Conservation (phyloP, 495 filamentous ascomycete species). For the Lentithecium fluviatile region DNA sequence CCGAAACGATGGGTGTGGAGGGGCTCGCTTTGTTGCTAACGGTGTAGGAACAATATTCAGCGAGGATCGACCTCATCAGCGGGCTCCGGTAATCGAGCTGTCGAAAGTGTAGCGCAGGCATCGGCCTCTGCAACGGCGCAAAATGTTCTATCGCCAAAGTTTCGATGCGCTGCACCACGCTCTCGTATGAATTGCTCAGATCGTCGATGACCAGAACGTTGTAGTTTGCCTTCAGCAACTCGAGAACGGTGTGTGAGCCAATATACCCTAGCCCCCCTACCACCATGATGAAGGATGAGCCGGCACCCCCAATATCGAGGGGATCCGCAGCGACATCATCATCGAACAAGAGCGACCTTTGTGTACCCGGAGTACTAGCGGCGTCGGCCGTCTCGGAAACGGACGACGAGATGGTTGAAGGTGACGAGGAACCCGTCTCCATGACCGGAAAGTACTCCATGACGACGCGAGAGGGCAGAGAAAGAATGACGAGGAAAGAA, state of each 20-base stretch:
- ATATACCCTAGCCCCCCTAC: slow-evolving; percentile 68
- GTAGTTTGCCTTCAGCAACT: slow-evolving; percentile 60
- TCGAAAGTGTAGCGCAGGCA: slow-evolving; percentile 57
- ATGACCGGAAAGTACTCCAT: slow-evolving; percentile 27
- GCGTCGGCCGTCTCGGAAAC: slow-evolving; percentile 18
- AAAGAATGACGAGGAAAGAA: slow-evolving; percentile 20
- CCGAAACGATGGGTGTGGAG: no score
- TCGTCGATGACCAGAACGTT: slow-evolving; percentile 67
- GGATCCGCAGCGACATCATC: slow-evolving; percentile 36
- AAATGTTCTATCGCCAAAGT: slow-evolving; percentile 53
- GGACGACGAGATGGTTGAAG: slow-evolving; percentile 31
- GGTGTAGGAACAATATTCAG: slow-evolving; percentile 26
- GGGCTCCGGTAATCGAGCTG: slow-evolving; percentile 56
- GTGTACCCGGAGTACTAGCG: slow-evolving; percentile 35
- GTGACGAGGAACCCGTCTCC: slow-evolving; percentile 26
- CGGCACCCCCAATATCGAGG: slow-evolving; percentile 29
- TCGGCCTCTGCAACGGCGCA: slow-evolving; percentile 34
- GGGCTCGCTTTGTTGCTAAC: background rate
- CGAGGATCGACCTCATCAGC: slow-evolving; percentile 36
- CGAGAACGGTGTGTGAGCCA: slow-evolving; percentile 62
- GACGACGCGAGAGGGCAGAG: background rate
- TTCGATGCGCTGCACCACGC: slow-evolving; percentile 55
- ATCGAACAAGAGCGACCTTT: slow-evolving; percentile 38
- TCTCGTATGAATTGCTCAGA: slow-evolving; percentile 58
- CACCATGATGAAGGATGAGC: slow-evolving; percentile 51